These are phyloP conservation scores for Sporobolomyces roseus DNA, from an alignment of 768 basidiomycete genomes.

Conservation along the genomic window DNA sequence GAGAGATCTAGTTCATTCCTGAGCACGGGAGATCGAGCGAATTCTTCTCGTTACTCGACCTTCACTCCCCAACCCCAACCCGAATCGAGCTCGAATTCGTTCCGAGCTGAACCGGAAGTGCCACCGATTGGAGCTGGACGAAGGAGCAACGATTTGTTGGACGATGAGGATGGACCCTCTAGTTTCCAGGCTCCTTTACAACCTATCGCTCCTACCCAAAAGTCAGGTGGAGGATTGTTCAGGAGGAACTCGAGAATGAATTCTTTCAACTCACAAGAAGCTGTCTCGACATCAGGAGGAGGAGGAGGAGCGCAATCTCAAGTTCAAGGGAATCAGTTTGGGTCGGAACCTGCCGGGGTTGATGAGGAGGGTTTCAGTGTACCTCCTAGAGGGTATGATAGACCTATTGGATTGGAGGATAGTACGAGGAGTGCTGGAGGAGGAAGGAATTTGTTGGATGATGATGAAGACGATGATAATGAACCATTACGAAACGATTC, in stretches of 20 bases:
- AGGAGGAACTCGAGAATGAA: slow-evolving; percentile 8
- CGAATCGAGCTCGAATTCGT: too few relatives aligned
- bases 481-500: too few relatives aligned
- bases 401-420: slow-evolving; percentile 46
- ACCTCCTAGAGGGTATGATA: slow-evolving; percentile 50
- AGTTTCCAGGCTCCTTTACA: slow-evolving; percentile 17
- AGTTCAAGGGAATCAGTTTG: not conserved
- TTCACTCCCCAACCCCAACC: too few relatives aligned
- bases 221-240: slow-evolving; percentile 28
- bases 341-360: slow-evolving; percentile 32
- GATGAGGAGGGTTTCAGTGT: slow-evolving; percentile 52
- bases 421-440: slow-evolving; percentile 9
- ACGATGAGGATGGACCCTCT: too few relatives aligned
- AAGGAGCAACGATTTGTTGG: not conserved
- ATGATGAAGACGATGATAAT: slow-evolving; percentile 34
- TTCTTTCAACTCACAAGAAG: too few relatives aligned
- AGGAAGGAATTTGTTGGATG: slow-evolving; percentile 45
- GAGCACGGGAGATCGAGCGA: too few relatives aligned
- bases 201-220: slow-evolving; percentile 8
- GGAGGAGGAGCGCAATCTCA: not conserved
- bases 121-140: too few relatives aligned
- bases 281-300: not conserved
- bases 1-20: too few relatives aligned
- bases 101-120: too few relatives aligned
- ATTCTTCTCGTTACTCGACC: too few relatives aligned